A percentile compares a stretch with the other conserved stretches of the same genome.
phyloP scores from a whole-genome alignment of 805 yeast species.

The Sugiyamaella valdiviana region DNA sequence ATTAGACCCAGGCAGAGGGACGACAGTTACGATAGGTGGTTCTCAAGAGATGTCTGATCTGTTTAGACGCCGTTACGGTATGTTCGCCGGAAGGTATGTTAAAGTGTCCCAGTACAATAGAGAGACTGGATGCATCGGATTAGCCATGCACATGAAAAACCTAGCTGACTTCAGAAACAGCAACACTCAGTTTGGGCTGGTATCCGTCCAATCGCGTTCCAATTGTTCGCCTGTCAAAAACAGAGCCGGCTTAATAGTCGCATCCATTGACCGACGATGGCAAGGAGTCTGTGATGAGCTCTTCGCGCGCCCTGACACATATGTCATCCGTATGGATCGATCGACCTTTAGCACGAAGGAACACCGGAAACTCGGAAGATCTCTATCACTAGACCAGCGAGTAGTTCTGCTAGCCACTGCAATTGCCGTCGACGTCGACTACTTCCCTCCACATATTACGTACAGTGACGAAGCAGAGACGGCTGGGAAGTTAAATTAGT shows the following conservation, averaged over 20 bases:
- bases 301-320: too few relatives aligned
- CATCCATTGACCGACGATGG: conserved; percentile 87
- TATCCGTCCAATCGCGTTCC: too few relatives aligned
- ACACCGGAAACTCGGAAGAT: conserved; percentile 43
- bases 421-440: conserved; percentile 88
- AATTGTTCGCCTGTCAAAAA: too few relatives aligned
- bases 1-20: conserved; percentile 42
- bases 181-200: too few relatives aligned
- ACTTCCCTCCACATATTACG: too few relatives aligned
- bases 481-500: too few relatives aligned
- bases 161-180: conserved; percentile 77
- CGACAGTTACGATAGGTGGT: conserved; percentile 63
- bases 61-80: conserved; percentile 84
- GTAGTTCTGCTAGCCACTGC: conserved; percentile 84
- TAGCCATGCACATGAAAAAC: too few relatives aligned
- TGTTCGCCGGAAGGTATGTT: conserved; percentile 41
- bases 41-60: conserved; percentile 89
- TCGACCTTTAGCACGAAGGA: conserved; percentile 49
- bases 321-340: conserved; percentile 77
- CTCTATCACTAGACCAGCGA: conserved; percentile 69
- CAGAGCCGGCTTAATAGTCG: conserved; percentile 80
- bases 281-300: too few relatives aligned
- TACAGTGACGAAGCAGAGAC: too few relatives aligned
- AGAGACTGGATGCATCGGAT: too few relatives aligned
- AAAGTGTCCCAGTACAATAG: too few relatives aligned